Conservation (phyloP, 352 stramenopile genomes). For the Elongisporangium prolatum region DNA sequence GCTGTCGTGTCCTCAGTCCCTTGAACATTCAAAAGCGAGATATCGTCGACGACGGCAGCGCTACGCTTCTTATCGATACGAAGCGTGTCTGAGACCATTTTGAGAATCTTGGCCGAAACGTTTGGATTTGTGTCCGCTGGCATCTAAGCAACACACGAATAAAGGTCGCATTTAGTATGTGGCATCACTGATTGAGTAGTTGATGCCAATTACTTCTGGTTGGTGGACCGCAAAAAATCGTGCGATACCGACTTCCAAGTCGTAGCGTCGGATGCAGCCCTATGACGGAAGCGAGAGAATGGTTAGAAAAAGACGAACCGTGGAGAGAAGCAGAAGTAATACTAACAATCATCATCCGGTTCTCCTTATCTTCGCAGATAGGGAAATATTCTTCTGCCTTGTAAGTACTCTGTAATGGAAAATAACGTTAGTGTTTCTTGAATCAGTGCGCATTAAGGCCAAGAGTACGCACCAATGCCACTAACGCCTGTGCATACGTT, state of each 20-base stretch:
- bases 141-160: constrained; percentile 27
- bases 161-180: not conserved
- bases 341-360: constrained; percentile 42
- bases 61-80: constrained; percentile 61
- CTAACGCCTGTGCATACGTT: constrained; percentile 66
- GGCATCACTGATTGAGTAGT: not conserved
- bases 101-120: constrained; percentile 60
- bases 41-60: constrained; percentile 47
- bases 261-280: constrained; percentile 66
- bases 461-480: constrained; percentile 39
- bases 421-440: not conserved
- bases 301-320: not conserved
- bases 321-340: not conserved
- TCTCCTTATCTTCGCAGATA: constrained; percentile 59
- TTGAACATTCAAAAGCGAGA: constrained; percentile 71
- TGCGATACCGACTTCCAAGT: constrained; percentile 72
- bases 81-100: constrained; percentile 68
- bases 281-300: constrained; percentile 9
- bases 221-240: constrained; percentile 68
- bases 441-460: not conserved
- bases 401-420: constrained; percentile 42
- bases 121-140: constrained; percentile 52
- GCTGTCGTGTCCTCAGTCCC: constrained; percentile 39
- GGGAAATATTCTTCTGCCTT: constrained; percentile 82
- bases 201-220: constrained; percentile 33